phyloP scores from a whole-genome alignment of 148 eudicot species.

The Camellia sinensis region DNA sequence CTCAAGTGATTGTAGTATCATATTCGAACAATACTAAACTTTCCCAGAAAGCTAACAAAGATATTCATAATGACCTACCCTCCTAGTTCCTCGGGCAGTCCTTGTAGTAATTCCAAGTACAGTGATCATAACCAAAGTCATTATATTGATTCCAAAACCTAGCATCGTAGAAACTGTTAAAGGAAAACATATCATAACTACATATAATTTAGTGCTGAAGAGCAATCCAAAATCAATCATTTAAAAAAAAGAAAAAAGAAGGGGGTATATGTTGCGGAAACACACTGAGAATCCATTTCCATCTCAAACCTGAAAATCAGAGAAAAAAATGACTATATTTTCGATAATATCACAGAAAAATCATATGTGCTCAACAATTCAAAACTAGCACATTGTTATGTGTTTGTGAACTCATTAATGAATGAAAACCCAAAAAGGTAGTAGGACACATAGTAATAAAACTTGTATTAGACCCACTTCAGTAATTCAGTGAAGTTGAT shows the following conservation, averaged over 20 bases:
- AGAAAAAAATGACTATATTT: neutral
- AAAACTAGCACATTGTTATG: neutral
- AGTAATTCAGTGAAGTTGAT: neutral
- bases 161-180: conserved; percentile 45
- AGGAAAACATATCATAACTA: conserved; percentile 17
- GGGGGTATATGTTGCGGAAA: conserved; percentile 73
- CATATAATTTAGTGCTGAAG: neutral
- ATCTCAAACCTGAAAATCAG: conserved; percentile 58
- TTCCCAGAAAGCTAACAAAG: neutral
- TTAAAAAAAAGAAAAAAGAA: neutral
- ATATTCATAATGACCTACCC: conserved; percentile 31
- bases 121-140: conserved; percentile 40
- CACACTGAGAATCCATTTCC: conserved; percentile 56
- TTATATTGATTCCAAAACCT: conserved; percentile 51
- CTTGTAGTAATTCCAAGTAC: conserved; percentile 30
- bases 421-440: neutral
- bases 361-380: neutral
- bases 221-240: neutral
- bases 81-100: conserved; percentile 21
- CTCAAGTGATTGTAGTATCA: neutral
- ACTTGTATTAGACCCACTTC: too few species aligned
- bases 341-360: neutral
- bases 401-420: neutral
- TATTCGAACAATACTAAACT: neutral
- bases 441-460: too few species aligned